Evolutionary conservation across 768 basidiomycete genomes (phyloP), one percentile per base, ranked within the genome.

Genomic region (Thelephora ganbajun): DNA sequence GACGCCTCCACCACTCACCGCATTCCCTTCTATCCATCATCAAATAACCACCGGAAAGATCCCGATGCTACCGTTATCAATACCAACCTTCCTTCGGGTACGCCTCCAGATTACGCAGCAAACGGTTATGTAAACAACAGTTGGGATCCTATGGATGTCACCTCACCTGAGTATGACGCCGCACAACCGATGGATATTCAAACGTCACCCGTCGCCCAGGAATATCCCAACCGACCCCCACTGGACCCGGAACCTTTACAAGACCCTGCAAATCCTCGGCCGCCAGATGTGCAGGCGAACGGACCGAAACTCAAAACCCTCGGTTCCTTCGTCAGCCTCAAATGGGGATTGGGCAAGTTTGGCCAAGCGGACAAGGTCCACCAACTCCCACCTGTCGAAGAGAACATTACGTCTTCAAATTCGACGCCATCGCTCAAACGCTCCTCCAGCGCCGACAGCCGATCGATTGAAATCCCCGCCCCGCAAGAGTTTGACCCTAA

Each of bases 381-480:
- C 56, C 43, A 75, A 49, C 66, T 87, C 6, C 76, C 84, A 34
- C 81, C 84, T 33, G 76, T 86, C 34, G 83, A 87, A 39, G 85
- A 89, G 66, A 75, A 76, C 11, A 69, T 73, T 35, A 64, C 70
- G 26, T 66, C 76, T 19, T 65, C 70, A 18, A 69, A 64, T 50
- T 76, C 73, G 47, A 74, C 72, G 4, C 73, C 80, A 22, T 79
- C 80, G 2, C 75, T 85, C 60, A 89, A 89, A 62, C 81, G 87
- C 48, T 84, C 87, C 14, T 76, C 79, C 19, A 83, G 85, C 57
- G 80, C 80, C 23, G 83, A 83, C 61, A 77, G 77, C 62, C 74
- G 66, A 42, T 84, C 83, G 6, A 51, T 57, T 22, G 56, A 48
- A 14, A 57, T 55, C n/a, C 48, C 46, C 6, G 47, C 66, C 51